Evolutionary conservation across 1,284 basidiomycete species (phyloP).

Genomic region (Lignosus rhinocerotis): DNA sequence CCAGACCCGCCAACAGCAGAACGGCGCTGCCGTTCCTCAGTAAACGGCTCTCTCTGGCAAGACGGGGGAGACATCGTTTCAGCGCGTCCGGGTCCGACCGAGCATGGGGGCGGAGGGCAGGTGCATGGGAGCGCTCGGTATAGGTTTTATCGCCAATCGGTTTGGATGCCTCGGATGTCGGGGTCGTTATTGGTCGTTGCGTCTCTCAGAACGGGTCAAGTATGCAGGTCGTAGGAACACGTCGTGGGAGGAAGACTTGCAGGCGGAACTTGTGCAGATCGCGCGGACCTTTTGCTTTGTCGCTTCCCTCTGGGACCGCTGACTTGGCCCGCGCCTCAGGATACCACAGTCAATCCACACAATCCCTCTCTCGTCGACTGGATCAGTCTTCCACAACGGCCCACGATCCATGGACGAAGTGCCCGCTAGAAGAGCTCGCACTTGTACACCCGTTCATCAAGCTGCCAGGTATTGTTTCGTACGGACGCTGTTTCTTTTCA

Average conservation of each 20-base stretch:
- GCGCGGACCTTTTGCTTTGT: neutral
- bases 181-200: slow-evolving; percentile 31
- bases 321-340: slow-evolving; percentile 7
- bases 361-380: slow-evolving; percentile 19
- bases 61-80: slow-evolving; percentile 27
- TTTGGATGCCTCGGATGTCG: slow-evolving; percentile 31
- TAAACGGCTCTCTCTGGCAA: slow-evolving; percentile 44
- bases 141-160: slow-evolving; percentile 40
- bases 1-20: slow-evolving; percentile 79
- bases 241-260: slow-evolving; percentile 26
- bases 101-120: slow-evolving; percentile 62
- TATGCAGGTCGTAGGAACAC: slow-evolving; percentile 18
- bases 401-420: slow-evolving; percentile 15
- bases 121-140: slow-evolving; percentile 51
- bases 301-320: neutral
- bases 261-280: slow-evolving; percentile 12
- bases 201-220: slow-evolving; percentile 21
- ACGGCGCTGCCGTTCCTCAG: slow-evolving; percentile 63
- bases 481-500: slow-evolving; percentile 74
- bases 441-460: slow-evolving; percentile 11
- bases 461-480: slow-evolving; percentile 35
- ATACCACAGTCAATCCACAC: slow-evolving; percentile 5
- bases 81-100: slow-evolving; percentile 59
- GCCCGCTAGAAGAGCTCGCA: slow-evolving; percentile 20
- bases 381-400: slow-evolving; percentile 15